These are phyloP conservation scores for Eucalyptus curtisii DNA, from an alignment of 345 rosid species.

Conservation along the genomic window DNA sequence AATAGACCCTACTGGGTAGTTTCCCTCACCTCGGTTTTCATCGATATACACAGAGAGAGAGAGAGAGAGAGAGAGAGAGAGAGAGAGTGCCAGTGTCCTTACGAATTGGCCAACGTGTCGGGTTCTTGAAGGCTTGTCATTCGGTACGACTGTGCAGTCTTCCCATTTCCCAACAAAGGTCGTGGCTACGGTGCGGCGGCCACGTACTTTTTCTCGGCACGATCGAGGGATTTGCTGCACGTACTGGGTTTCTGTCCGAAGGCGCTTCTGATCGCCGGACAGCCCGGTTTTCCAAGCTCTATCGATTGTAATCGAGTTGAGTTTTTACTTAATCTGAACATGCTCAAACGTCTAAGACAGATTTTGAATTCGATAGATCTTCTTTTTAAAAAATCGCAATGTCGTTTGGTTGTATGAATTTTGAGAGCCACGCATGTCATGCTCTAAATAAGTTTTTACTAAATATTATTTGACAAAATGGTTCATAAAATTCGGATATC, in stretches of 20 bases:
- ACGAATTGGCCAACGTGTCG: neutral
- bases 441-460: no score
- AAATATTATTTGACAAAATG: neutral
- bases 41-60: no score
- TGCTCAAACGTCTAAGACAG: neutral
- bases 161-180: neutral
- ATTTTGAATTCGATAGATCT: neutral
- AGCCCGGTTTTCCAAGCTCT: neutral
- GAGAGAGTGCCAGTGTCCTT: neutral
- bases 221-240: neutral
- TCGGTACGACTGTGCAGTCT: neutral
- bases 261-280: neutral
- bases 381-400: neutral
- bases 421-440: neutral
- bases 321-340: neutral
- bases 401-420: rapidly evolving
- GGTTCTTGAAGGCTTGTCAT: neutral
- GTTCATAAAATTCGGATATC: neutral
- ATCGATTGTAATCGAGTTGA: neutral
- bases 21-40: neutral
- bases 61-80: neutral
- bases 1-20: neutral
- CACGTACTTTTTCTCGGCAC: neutral
- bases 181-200: neutral
- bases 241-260: neutral